These are phyloP conservation scores for Neurospora sp. DNA, from an alignment of 495 filamentous ascomycete species.

Conservation along the genomic window DNA sequence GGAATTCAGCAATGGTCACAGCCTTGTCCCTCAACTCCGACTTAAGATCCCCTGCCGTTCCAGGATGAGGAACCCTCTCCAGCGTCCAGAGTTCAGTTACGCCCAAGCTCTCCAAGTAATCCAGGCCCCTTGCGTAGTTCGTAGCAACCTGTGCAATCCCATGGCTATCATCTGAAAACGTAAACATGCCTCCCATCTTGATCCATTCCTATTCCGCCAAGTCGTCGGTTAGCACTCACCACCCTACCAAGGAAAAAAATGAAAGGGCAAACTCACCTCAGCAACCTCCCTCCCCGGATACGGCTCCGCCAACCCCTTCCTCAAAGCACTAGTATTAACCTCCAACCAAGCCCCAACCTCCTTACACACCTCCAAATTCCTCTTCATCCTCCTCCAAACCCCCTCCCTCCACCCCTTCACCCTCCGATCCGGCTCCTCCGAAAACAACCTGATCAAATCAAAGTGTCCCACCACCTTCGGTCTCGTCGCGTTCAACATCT, in stretches of 20 bases:
- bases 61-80: slow-evolving; percentile 17
- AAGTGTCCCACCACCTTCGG: slow-evolving; percentile 88
- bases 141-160: slow-evolving; percentile 67
- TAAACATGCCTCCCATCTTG: slow-evolving; percentile 63
- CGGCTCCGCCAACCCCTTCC: slow-evolving; percentile 84
- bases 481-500: slow-evolving; percentile 62
- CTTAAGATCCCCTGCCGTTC: slow-evolving; percentile 7
- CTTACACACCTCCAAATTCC: slow-evolving; percentile 63
- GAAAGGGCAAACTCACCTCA: slow-evolving; percentile 40
- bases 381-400: slow-evolving; percentile 62
- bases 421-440: slow-evolving; percentile 50
- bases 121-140: slow-evolving; percentile 38
- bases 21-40: slow-evolving; percentile 21
- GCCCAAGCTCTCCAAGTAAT: slow-evolving; percentile 42
- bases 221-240: neutral
- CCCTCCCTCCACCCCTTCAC: slow-evolving; percentile 36
- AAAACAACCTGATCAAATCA: slow-evolving; percentile 77
- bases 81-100: slow-evolving; percentile 40
- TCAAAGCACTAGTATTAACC: slow-evolving; percentile 72
- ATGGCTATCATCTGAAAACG: slow-evolving; percentile 87
- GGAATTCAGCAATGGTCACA: slow-evolving; percentile 23
- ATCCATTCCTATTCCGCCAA: slow-evolving; percentile 23
- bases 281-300: slow-evolving; percentile 78
- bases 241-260: neutral
- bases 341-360: slow-evolving; percentile 75